Evolutionary conservation across 257 asterid genomes (phyloP), one percentile per base, ranked within the genome.

Genomic region (Orobanche coerulescens): DNA sequence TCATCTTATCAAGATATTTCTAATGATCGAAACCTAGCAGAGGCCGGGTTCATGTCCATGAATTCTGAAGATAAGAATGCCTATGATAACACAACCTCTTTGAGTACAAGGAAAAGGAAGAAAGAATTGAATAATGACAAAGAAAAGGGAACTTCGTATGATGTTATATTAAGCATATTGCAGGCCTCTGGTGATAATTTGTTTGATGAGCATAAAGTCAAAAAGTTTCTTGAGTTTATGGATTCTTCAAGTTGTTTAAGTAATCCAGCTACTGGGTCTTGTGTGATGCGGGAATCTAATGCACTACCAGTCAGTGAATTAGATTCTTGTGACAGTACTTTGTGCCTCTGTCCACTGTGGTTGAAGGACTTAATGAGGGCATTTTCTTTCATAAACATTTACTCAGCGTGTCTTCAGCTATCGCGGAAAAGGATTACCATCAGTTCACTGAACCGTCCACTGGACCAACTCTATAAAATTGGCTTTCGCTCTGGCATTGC

Each of bases 341-440:
- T 22, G 47, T 90, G 97, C 64, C 33, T 58, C 40, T 90, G 97
- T 73, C 94, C 97, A 49, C 19, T 66, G 24, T 87, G 95, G 95
- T 62, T 87, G 84, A 90, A 77, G 82, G 81, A 71, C 76, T 65
- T 81, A 39, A 55, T 82, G 67, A 78, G 79, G 52, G 68, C 77
- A 49, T 87, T 90, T 71, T 37, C 64, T 49, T 84, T 82, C 72
- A 62, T 80, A 65, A 90, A 81, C 56, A 62, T 77, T 22, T 90
- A 81, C 73, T 81, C 82, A 59, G 84, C 89, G 20, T 76, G 74
- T 67, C 78, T 82, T 57, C 94, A 87, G 70, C 64, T 84, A 68
- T 75, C 74, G 58, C 44, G 58, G 65, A 75, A 65, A 70, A 59
- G 67, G 52, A 46, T 87, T 48, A 82, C 80, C 53, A 26, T 65